Base-by-base conservation (phyloP, 345 rosid species). In the Arabidopsis suecica region DNA sequence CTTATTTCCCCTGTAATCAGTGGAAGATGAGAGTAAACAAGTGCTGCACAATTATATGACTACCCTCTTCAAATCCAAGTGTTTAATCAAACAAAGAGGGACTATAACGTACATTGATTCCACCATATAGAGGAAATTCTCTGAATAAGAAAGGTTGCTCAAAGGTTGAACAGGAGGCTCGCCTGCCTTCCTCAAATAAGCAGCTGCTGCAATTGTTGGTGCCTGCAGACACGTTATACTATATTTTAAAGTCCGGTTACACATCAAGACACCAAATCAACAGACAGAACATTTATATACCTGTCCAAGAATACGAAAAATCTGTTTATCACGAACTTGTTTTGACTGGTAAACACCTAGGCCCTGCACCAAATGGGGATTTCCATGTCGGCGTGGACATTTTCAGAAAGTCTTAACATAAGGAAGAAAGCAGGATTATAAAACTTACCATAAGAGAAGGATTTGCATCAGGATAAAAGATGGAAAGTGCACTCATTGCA, bases 381-480 rank as follows among this genome's bases (percentile, higher is more conserved):
- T n/a, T 57, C 9, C 10, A 3, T 45, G 33, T 47, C 22, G 1
- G 50, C 50, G 3, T 6, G 50, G n/a, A 49, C 4, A 60, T 0
- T 53, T 48, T 7, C 25, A 60, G 9, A 13, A 72, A 50, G n/a
- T n/a, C 7, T 57, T n/a, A 9, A 56, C 6, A 56, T 25, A 16
- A 48, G 3, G 14, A 61, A 73, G 45, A 54, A 55, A 18, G 61
- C 9, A 61, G 6, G 48, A 56, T 50, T 47, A 18, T 6, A 32
- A 40, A 77, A 79, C 88, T 74, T 84, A 92, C 97, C 79, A 79
- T 86, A 18, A 88, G 90, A 81, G 97, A 86, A 71, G 97, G 97
- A 73, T 92, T 92, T 66, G 97, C 97, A 82, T 95, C 99, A 20
- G 97, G 99, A 77, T 95, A 87, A 78, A 86, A 92, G 63, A 86